These are phyloP conservation scores for Brettanomyces custersianus DNA, from an alignment of 805 yeast genomes.

Conservation along the genomic window DNA sequence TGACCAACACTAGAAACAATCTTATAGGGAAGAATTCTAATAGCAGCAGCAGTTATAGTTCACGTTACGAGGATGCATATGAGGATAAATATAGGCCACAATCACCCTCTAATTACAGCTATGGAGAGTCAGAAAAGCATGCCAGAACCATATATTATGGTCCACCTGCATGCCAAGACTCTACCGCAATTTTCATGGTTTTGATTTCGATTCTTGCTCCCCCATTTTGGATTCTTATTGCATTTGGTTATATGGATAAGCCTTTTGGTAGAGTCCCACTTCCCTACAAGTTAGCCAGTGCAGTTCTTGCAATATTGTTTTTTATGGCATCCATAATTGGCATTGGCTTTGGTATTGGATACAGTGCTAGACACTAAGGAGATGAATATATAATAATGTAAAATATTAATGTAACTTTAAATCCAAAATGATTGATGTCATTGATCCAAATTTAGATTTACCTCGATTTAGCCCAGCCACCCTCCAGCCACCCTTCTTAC, in stretches of 20 bases:
- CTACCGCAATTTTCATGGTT: slow-evolving; percentile 12
- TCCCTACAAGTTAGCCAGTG: slow-evolving; percentile 15
- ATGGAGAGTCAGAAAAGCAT: not conserved
- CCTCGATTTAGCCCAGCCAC: too few species aligned
- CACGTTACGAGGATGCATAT: too few species aligned
- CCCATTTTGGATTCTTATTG: slow-evolving; percentile 22
- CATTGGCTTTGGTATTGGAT: slow-evolving; percentile 19
- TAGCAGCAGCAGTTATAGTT: too few species aligned
- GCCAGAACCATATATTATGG: not conserved
- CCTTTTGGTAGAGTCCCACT: slow-evolving; percentile 17
- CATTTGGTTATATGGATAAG: slow-evolving; percentile 19
- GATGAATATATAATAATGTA: too few species aligned
- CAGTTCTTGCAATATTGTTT: slow-evolving; percentile 12
- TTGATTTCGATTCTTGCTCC: slow-evolving; percentile 18
- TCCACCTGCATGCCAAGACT: slow-evolving; percentile 9
- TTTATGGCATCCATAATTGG: slow-evolving; percentile 15
- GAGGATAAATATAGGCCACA: not conserved
- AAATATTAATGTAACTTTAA: too few species aligned
- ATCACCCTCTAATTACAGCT: not conserved
- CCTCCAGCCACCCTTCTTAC: too few species aligned
- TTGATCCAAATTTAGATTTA: too few species aligned
- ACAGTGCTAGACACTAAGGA: slow-evolving; percentile 11
- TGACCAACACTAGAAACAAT: too few species aligned
- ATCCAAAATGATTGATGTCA: too few species aligned
- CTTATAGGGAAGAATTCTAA: too few species aligned